Conservation (phyloP, 2,329 filamentous ascomycete species). For the Aspergillus melleus region DNA sequence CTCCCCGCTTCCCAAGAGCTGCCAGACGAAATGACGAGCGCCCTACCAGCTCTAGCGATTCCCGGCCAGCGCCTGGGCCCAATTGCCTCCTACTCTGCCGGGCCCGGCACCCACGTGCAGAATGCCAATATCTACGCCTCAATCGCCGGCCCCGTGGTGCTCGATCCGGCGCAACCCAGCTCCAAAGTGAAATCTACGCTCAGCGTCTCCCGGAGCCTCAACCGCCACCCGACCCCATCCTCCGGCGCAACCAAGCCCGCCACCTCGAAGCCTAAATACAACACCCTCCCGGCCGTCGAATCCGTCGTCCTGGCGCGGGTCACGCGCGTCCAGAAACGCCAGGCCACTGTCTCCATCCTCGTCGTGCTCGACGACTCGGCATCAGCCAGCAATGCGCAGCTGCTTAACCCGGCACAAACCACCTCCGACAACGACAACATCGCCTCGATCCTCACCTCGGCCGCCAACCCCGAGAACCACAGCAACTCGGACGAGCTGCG, state of each 20-base stretch:
- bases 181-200: constrained; percentile 39
- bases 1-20: not conserved
- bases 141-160: constrained; percentile 69
- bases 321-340: constrained; percentile 78
- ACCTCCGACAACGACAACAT: constrained; percentile 40
- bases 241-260: constrained; percentile 5
- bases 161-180: constrained; percentile 47
- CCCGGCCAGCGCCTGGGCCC: constrained; percentile 81
- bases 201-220: constrained; percentile 33
- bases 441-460: constrained; percentile 37
- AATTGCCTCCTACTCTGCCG: constrained; percentile 65
- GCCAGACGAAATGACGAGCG: constrained; percentile 26
- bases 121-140: constrained; percentile 76
- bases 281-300: constrained; percentile 78
- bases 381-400: constrained; percentile 7
- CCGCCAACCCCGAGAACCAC: constrained; percentile 42
- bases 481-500: constrained; percentile 60
- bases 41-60: constrained; percentile 59
- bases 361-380: constrained; percentile 64
- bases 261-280: constrained; percentile 53
- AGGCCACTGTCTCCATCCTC: constrained; percentile 83
- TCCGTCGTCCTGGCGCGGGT: constrained; percentile 81
- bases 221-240: not conserved
- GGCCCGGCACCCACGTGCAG: constrained; percentile 81
- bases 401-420: constrained; percentile 21